A percentile compares a stretch with the other conserved stretches of the same genome.
Conservation (phyloP, 768 basidiomycete species). For the Heimioporus sp. region DNA sequence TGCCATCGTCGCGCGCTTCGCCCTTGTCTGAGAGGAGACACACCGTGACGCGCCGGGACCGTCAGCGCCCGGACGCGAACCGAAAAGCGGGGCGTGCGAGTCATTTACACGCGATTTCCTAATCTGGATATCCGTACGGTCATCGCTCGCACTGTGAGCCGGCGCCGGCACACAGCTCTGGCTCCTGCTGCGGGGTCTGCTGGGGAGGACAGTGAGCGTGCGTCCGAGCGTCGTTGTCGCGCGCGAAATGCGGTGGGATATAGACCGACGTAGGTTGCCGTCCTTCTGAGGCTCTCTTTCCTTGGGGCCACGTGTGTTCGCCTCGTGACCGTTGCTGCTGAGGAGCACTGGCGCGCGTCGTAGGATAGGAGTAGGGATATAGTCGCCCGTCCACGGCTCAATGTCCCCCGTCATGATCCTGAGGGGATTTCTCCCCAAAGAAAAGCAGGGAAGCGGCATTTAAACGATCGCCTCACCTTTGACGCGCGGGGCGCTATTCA, state of each 20-base stretch:
- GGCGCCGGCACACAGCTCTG: too few species aligned
- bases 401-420: conserved; percentile 10
- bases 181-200: conserved; percentile 10
- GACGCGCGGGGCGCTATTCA: too few species aligned
- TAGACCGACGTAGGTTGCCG: conserved; percentile 28
- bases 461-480: neutral
- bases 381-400: neutral
- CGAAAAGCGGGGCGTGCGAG: too few species aligned
- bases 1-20: neutral
- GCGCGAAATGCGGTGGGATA: conserved; percentile 36
- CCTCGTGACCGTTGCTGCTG: conserved; percentile 21
- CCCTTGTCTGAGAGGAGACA: too few species aligned
- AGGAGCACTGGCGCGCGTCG: conserved; percentile 39
- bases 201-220: conserved; percentile 25
- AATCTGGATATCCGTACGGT: conserved; percentile 15
- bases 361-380: conserved; percentile 24
- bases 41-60: too few species aligned
- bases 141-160: neutral
- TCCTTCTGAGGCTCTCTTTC: neutral
- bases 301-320: neutral
- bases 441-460: neutral
- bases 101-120: conserved; percentile 14
- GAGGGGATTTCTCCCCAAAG: neutral
- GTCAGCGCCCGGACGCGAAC: too few species aligned
- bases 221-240: conserved; percentile 30